These are phyloP conservation scores for Tulasnella calospora DNA, from an alignment of 768 basidiomycete genomes.

Conservation along the genomic window DNA sequence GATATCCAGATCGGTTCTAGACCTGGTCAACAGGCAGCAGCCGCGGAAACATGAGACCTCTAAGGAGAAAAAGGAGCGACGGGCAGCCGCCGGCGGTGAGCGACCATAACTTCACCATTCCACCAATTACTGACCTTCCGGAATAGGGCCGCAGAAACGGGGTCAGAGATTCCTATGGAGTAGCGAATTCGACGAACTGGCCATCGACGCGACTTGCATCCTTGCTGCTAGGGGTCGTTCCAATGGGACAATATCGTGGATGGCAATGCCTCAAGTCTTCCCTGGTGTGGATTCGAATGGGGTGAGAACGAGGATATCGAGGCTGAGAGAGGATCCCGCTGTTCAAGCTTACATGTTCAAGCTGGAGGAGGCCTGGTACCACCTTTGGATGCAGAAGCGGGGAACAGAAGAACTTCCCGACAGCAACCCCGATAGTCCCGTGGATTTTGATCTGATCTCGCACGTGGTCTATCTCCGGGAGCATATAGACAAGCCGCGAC, in stretches of 20 bases:
- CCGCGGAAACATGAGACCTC: background rate
- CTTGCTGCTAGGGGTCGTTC: conserved; percentile 69
- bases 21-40: conserved; percentile 19
- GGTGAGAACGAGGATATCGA: conserved; percentile 61
- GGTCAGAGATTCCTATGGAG: conserved; percentile 75
- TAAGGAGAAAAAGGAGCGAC: conserved; percentile 22
- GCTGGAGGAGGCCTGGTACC: conserved; percentile 76
- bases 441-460: conserved; percentile 72
- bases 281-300: conserved; percentile 67
- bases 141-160: conserved; percentile 35
- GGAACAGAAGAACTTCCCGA: conserved; percentile 68
- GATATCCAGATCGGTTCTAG: conserved; percentile 16
- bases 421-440: conserved; percentile 57
- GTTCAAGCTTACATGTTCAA: conserved; percentile 71
- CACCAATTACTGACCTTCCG: background rate
- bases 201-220: conserved; percentile 77
- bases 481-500: conserved; percentile 76
- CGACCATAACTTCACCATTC: background rate
- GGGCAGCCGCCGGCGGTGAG: conserved; percentile 2
- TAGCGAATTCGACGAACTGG: conserved; percentile 80
- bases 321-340: conserved; percentile 51
- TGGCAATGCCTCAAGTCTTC: conserved; percentile 72
- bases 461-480: conserved; percentile 77
- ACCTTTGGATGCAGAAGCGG: conserved; percentile 66
- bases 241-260: conserved; percentile 58